These are phyloP conservation scores for Beta vulgaris DNA, from an alignment of 148 eudicot species.

Conservation along the genomic window DNA sequence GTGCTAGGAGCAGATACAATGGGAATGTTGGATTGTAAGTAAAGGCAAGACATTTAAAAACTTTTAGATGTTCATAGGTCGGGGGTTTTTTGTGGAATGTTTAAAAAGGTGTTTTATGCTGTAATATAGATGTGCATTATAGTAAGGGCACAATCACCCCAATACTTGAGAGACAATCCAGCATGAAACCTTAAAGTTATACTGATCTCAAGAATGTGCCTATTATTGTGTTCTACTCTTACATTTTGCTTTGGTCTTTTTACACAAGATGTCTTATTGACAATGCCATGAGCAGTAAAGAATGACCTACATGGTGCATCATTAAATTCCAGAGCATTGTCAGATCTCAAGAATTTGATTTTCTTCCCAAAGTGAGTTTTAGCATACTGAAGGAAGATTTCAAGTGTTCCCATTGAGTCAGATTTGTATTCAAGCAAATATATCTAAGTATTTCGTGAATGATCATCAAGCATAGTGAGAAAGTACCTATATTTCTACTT, in stretches of 20 bases:
- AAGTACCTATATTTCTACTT: background rate
- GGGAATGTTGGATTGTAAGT: too few species aligned
- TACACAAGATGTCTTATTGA: background rate
- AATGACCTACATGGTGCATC: background rate
- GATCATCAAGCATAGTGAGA: constrained; percentile 11
- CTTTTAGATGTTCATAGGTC: background rate
- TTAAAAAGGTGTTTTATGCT: background rate
- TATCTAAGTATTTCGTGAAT: too few species aligned
- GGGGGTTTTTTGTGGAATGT: background rate
- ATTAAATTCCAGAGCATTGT: background rate
- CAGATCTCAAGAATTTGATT: too few species aligned
- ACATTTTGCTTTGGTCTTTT: background rate
- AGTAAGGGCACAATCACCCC: background rate
- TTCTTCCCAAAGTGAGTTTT: background rate
- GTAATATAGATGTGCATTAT: background rate
- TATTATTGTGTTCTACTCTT: background rate
- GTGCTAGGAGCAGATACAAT: too few species aligned
- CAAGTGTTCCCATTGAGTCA: background rate
- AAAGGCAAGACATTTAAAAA: background rate
- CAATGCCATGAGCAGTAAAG: background rate
- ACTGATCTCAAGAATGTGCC: background rate
- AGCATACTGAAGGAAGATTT: background rate
- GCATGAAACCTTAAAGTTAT: background rate
- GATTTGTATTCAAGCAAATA: background rate
- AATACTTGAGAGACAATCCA: background rate